These are phyloP conservation scores for Aspergillus sp. DNA, from an alignment of 2,329 filamentous ascomycete genomes.

Conservation along the genomic window DNA sequence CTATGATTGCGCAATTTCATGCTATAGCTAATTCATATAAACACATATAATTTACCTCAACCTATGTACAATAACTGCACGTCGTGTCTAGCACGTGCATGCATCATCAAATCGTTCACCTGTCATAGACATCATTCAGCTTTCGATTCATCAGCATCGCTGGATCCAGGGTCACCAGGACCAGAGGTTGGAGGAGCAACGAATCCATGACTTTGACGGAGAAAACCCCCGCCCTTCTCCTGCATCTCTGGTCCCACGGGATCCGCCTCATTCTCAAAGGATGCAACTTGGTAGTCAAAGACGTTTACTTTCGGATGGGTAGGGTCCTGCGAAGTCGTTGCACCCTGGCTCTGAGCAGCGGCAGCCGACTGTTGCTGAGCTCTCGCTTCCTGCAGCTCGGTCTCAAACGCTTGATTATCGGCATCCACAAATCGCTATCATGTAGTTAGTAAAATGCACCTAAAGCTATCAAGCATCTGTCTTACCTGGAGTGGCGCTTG, in stretches of 20 bases:
- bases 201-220: slow-evolving; percentile 8
- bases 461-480: background rate
- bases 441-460: slow-evolving; percentile 7
- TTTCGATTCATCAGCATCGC: background rate
- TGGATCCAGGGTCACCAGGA: background rate
- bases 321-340: slow-evolving; percentile 3
- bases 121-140: background rate
- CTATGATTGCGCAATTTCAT: background rate
- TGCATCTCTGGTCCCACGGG: slow-evolving; percentile 32
- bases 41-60: no score
- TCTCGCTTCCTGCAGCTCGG: slow-evolving; percentile 26
- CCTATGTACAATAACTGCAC: background rate
- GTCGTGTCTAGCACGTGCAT: background rate
- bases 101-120: background rate
- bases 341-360: background rate
- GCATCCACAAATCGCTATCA: slow-evolving; percentile 42
- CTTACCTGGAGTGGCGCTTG: slow-evolving; percentile 34
- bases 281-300: slow-evolving; percentile 33
- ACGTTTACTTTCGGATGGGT: slow-evolving; percentile 25
- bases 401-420: slow-evolving; percentile 41
- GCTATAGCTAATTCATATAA: no score
- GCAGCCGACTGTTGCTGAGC: background rate
- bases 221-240: slow-evolving; percentile 25
- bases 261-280: slow-evolving; percentile 27
- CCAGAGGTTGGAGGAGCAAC: background rate